phyloP scores from a whole-genome alignment of 2,329 filamentous ascomycete genomes.

The Ophiostoma quercus region DNA sequence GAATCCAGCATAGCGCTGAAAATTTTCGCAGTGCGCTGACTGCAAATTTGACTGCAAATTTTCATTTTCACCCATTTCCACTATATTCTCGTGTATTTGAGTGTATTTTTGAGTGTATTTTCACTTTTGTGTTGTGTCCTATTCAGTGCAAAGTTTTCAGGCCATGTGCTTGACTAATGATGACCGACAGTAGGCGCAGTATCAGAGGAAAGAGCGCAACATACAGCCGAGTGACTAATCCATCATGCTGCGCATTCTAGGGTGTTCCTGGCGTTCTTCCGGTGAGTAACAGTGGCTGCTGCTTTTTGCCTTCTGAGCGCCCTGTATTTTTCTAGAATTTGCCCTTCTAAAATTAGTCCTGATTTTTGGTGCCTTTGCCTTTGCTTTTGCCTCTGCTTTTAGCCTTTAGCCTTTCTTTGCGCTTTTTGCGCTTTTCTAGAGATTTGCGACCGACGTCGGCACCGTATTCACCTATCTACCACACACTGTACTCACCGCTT shows the following conservation, averaged over 20 bases:
- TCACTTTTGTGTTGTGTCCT: not conserved
- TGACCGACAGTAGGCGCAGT: not conserved
- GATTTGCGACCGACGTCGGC: not conserved
- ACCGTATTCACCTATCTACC: not conserved
- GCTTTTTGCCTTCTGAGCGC: slow-evolving; percentile 2
- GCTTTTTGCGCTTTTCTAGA: too few relatives aligned
- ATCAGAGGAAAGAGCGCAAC: too few relatives aligned
- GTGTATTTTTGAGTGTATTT: not conserved
- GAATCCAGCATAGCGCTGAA: slow-evolving; percentile 11
- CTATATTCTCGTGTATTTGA: too few relatives aligned
- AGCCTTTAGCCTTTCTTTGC: too few relatives aligned
- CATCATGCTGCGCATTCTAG: not conserved
- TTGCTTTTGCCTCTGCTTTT: not conserved
- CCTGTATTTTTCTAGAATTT: not conserved
- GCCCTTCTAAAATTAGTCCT: not conserved
- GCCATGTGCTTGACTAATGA: not conserved
- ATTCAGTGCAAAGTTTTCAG: not conserved
- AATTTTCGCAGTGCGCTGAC: not conserved
- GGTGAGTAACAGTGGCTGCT: not conserved
- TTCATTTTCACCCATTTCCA: not conserved
- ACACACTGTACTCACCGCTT: not conserved
- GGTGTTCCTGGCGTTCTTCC: not conserved
- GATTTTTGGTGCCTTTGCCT: not conserved
- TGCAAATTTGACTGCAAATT: not conserved
- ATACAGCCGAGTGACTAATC: not conserved